Evolutionary conservation across 2,329 filamentous ascomycete species (phyloP), one percentile per base, ranked within the genome.

Genomic region (Botrytis fabae): DNA sequence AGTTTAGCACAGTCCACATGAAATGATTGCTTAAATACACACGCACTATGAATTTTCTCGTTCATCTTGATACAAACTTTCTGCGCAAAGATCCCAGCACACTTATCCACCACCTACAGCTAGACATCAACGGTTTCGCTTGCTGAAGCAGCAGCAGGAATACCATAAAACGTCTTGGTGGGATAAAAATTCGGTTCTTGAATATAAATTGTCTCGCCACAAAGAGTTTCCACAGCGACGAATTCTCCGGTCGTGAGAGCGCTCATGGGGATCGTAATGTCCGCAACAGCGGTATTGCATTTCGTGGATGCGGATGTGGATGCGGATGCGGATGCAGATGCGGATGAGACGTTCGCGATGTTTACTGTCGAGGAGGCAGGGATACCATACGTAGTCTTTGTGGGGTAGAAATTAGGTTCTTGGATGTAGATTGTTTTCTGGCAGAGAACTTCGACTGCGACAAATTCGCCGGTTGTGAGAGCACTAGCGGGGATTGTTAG

Each of bases 321-420:
- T 28, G 28, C 28, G 7, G 48, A 51, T 51, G 22, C n/a, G 8
- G 48, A 51, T 51, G 22, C n/a, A 1, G 48, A 51, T 51, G 22
- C 14, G 8, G 40, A 42, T 14, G 25, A n/a, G 25, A 1, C 6
- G 12, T 14, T 14, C 12, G 12, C n/a, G 25, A 6, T 16, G n/a
- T 54, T 57, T 44, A 22, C 18, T 8, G 18, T 57, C n/a, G 35
- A 12, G 9, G 65, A 69, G 8, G 48, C 12, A 32, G 48, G 18
- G 1, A 69, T 44, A 8, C 65, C 38, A 8, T 69, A 57, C 18
- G n/a, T 42, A 16, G 48, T 57, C 61, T 64, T 64, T 6, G 40
- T 64, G 16, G 61, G 40, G 12, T 64, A 64, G 20, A 44, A 64
- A 64, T 46, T 64, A 5, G 40, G 61, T 20, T 64, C 61, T 46